Evolutionary conservation across 2,329 filamentous ascomycete genomes (phyloP).

Genomic region (Colletotrichum magnum): DNA sequence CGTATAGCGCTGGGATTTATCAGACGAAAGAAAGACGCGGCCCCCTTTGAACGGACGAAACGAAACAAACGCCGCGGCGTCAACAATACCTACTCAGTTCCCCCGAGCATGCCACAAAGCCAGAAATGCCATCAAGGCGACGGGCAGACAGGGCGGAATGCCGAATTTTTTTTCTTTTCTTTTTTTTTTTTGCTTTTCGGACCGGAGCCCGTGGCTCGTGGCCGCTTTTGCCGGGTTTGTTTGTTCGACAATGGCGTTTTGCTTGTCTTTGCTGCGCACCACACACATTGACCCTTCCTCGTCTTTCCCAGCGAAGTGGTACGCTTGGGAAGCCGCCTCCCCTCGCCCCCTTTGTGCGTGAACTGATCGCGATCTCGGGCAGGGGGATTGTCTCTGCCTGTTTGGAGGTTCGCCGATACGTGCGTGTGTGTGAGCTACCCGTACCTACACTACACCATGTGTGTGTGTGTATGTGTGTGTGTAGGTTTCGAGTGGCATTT

Average conservation of each 20-base stretch:
- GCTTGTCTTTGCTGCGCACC: too few relatives aligned
- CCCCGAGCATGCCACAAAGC: slow-evolving; percentile 2
- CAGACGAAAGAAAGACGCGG: slow-evolving; percentile 18
- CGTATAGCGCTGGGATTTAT: background rate
- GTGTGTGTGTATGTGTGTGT: background rate
- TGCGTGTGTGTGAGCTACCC: background rate
- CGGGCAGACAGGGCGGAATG: background rate
- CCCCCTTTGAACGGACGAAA: slow-evolving; percentile 24
- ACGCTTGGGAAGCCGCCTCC: slow-evolving; percentile 2
- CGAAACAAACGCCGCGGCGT: slow-evolving; percentile 30
- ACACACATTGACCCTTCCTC: background rate
- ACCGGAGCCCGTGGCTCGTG: background rate
- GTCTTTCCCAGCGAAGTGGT: slow-evolving; percentile 4
- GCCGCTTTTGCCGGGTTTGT: background rate
- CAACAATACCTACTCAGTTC: background rate
- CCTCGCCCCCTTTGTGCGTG: background rate
- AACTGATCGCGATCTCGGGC: background rate
- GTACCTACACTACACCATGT: background rate
- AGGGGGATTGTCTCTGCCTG: background rate
- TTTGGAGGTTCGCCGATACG: background rate
- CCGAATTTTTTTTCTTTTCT: background rate
- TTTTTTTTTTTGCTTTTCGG: background rate
- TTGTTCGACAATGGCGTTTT: too few relatives aligned
- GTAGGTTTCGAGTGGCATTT: background rate
- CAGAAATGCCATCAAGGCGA: background rate